Percentiles rank a stretch among this genome's conserved stretches.
phyloP scores from a whole-genome alignment of 2,329 filamentous ascomycete genomes.

The Paecilomyces variotii region DNA sequence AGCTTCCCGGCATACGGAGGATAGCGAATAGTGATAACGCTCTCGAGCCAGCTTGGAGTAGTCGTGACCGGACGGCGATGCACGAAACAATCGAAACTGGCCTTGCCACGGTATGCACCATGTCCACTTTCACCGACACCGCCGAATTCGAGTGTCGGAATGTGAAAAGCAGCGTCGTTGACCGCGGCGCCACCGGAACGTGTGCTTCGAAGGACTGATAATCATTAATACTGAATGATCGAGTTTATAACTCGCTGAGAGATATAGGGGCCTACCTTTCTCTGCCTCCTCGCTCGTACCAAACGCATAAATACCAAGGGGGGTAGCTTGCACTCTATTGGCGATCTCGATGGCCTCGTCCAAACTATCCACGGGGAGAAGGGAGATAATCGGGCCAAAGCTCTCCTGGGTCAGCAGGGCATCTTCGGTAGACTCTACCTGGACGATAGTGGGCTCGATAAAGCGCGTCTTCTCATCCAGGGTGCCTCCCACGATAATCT shows the following conservation, averaged over 20 bases:
- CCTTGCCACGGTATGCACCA: conserved; percentile 68
- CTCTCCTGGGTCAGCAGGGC: conserved; percentile 74
- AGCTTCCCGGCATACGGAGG: conserved; percentile 54
- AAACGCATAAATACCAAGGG: conserved; percentile 77
- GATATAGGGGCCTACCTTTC: conserved; percentile 48
- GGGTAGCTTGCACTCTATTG: conserved; percentile 73
- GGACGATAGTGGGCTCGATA: conserved; percentile 89
- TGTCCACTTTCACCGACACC: conserved; percentile 73
- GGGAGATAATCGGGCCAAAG: conserved; percentile 86
- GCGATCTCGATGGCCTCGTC: conserved; percentile 78
- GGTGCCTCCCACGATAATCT: conserved; percentile 78
- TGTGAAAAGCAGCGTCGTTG: conserved; percentile 58
- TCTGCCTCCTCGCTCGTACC: conserved; percentile 71
- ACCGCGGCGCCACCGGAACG: conserved; percentile 59
- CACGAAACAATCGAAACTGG: conserved; percentile 56
- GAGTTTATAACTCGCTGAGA: neutral
- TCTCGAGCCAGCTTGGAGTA: conserved; percentile 55
- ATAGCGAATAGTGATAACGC: conserved; percentile 49
- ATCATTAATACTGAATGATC: conserved; percentile 1
- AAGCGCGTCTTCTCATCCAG: conserved; percentile 73
- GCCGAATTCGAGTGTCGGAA: conserved; percentile 69
- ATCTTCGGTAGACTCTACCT: conserved; percentile 67
- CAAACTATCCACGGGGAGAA: conserved; percentile 69
- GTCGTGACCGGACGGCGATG: conserved; percentile 52
- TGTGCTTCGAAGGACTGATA: conserved; percentile 50